phyloP scores from a whole-genome alignment of 2,329 filamentous ascomycete species.

The Penicillium hordei region DNA sequence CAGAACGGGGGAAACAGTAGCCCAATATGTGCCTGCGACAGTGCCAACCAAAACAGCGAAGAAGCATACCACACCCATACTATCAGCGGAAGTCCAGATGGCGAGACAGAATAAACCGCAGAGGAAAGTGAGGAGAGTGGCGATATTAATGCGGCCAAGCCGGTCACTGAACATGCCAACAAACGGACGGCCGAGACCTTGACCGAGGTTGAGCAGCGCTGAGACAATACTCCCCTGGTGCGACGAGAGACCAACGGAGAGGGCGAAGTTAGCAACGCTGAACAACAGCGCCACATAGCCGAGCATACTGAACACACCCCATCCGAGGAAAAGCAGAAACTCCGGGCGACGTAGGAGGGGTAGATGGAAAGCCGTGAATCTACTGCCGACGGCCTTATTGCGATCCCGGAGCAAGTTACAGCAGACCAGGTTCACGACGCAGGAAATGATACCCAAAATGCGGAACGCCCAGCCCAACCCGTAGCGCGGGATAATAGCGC shows the following conservation, averaged over 20 bases:
- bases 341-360: conserved; percentile 55
- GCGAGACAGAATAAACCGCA: conserved; percentile 59
- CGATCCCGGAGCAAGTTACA: conserved; percentile 58
- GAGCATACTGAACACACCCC: conserved; percentile 62
- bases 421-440: conserved; percentile 54
- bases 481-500: conserved; percentile 57
- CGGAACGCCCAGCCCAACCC: conserved; percentile 63
- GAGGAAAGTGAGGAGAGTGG: conserved; percentile 54
- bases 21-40: conserved; percentile 62
- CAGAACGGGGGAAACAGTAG: conserved; percentile 58
- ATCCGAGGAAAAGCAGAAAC: conserved; percentile 58
- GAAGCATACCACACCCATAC: conserved; percentile 58
- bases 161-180: conserved; percentile 64
- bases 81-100: conserved; percentile 61
- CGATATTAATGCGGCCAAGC: conserved; percentile 64
- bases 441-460: conserved; percentile 58
- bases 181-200: conserved; percentile 56
- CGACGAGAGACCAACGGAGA: conserved; percentile 57
- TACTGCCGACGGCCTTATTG: conserved; percentile 56
- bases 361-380: conserved; percentile 54
- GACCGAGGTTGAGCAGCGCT: conserved; percentile 63
- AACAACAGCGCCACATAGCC: conserved; percentile 67
- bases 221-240: conserved; percentile 63
- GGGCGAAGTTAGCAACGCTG: conserved; percentile 62
- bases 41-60: conserved; percentile 60